phyloP scores from a whole-genome alignment of 495 filamentous ascomycete genomes.

The Extremus antarcticus region DNA sequence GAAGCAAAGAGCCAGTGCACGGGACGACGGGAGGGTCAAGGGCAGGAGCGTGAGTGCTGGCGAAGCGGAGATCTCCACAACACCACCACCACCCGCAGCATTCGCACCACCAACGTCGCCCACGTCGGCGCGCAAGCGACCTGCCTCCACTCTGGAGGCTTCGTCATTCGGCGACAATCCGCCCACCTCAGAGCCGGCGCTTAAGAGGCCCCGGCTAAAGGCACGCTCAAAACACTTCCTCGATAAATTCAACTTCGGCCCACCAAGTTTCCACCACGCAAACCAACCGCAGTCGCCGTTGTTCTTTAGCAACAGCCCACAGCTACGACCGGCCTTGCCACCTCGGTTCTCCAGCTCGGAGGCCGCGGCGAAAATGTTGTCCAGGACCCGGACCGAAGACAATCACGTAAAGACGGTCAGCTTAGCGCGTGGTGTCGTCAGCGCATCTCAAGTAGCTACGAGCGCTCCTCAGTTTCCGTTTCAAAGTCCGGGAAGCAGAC shows the following conservation, averaged over 20 bases:
- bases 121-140: not conserved
- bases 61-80: not conserved
- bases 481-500: not conserved
- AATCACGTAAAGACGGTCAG: constrained; percentile 49
- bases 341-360: constrained; percentile 45
- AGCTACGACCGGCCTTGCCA: constrained; percentile 37
- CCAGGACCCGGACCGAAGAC: constrained; percentile 42
- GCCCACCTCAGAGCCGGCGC: not conserved
- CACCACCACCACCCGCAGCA: not conserved
- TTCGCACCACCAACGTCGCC: not conserved
- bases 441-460: constrained; percentile 38
- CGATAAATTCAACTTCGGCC: not conserved
- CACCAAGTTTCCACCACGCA: not conserved
- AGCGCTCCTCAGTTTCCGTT: constrained; percentile 26
- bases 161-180: not conserved
- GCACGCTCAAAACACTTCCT: not conserved
- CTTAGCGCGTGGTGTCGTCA: constrained; percentile 49
- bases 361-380: constrained; percentile 48
- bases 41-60: not conserved
- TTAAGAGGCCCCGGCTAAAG: not conserved
- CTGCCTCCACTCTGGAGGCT: not conserved
- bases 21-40: not conserved
- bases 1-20: not conserved
- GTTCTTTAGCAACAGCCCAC: constrained; percentile 47
- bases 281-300: constrained; percentile 39